Conservation (phyloP, 331 rosid species). For the Acacia concinna region DNA sequence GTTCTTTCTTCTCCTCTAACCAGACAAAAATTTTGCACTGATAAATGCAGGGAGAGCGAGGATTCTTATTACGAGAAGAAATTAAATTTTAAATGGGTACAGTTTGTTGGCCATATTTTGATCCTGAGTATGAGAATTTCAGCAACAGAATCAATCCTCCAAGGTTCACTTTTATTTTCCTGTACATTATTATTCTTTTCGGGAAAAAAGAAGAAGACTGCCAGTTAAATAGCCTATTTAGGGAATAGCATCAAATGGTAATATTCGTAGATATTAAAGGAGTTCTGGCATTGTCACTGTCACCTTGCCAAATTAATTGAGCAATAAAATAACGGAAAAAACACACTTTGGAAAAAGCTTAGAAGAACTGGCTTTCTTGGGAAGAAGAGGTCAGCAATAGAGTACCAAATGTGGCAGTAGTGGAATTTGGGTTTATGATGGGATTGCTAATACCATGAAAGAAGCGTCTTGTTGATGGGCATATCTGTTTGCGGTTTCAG, state of each 20-base stretch:
- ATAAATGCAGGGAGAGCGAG: slow-evolving; percentile 34
- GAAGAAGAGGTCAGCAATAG: not conserved
- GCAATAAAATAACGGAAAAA: not conserved
- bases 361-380: not conserved
- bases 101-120: slow-evolving; percentile 89
- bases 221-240: slow-evolving; percentile 8
- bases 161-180: slow-evolving; percentile 46
- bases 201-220: not conserved
- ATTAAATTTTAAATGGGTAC: slow-evolving; percentile 45
- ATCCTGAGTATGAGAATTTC: slow-evolving; percentile 88
- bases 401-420: not conserved
- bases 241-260: not conserved
- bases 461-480: slow-evolving; percentile 25
- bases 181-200: not conserved
- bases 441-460: slow-evolving; percentile 3
- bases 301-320: not conserved
- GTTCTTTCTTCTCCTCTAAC: slow-evolving; percentile 15
- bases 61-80: slow-evolving; percentile 26
- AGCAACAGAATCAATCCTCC: slow-evolving; percentile 87
- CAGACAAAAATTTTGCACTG: slow-evolving; percentile 9
- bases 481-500: slow-evolving; percentile 43
- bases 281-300: not conserved
- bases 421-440: slow-evolving; percentile 11
- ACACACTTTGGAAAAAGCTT: not conserved
- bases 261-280: slow-evolving; percentile 1